phyloP scores from a whole-genome alignment of 208 protist species.

The Leishmania braziliensis region DNA sequence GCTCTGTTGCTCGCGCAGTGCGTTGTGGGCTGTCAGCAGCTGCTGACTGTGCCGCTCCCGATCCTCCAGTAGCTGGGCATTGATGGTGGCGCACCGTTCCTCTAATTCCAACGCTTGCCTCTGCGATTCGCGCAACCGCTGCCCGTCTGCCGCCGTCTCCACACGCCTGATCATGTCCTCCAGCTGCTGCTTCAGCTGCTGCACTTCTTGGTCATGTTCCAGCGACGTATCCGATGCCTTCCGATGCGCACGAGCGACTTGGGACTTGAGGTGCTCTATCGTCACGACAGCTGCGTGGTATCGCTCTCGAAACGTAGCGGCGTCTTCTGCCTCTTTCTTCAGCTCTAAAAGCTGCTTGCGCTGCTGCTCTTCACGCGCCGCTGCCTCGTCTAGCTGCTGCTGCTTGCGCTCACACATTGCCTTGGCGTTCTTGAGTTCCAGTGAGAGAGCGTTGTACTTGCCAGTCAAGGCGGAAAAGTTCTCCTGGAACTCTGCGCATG shows the following conservation, averaged over 20 bases:
- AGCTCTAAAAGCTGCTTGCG: slow-evolving; percentile 37
- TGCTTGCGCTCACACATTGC: slow-evolving; percentile 30
- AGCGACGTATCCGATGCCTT: slow-evolving; percentile 47
- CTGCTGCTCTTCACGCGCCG: slow-evolving; percentile 45
- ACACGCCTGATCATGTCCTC: slow-evolving; percentile 65
- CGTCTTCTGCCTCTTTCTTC: slow-evolving; percentile 49
- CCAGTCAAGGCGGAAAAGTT: slow-evolving; percentile 79
- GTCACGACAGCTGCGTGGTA: slow-evolving; percentile 40
- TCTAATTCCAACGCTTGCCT: slow-evolving; percentile 70
- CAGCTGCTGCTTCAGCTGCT: slow-evolving; percentile 75
- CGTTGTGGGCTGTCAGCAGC: slow-evolving; percentile 68
- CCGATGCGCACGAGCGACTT: slow-evolving; percentile 51
- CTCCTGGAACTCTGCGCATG: slow-evolving; percentile 79
- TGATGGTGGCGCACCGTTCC: slow-evolving; percentile 51
- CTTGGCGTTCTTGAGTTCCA: slow-evolving; percentile 52
- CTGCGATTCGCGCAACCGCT: slow-evolving; percentile 41
- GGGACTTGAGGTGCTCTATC: slow-evolving; percentile 65
- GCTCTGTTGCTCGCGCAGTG: slow-evolving; percentile 76
- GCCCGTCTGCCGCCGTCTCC: slow-evolving; percentile 49
- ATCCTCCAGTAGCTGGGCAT: slow-evolving; percentile 59
- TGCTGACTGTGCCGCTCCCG: slow-evolving; percentile 63
- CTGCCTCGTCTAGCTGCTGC: slow-evolving; percentile 41
- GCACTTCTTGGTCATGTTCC: slow-evolving; percentile 68
- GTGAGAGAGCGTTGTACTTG: slow-evolving; percentile 59
- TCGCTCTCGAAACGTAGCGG: slow-evolving; percentile 48